phyloP scores from a whole-genome alignment of 208 protist genomes.

The Leishmania gerbilli region DNA sequence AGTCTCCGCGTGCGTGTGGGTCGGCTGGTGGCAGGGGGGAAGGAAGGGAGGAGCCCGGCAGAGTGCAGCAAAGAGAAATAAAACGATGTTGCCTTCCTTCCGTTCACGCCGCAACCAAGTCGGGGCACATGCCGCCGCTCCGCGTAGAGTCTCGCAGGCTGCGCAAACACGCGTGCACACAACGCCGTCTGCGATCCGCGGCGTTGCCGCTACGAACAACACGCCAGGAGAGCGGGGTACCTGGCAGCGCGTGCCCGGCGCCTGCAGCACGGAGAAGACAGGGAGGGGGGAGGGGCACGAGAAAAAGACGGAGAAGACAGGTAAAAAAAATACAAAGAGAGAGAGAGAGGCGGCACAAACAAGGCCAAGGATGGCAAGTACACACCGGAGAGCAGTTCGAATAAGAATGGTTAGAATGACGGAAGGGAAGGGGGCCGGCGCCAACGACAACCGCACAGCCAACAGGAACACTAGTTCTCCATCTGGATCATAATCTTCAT shows the following conservation, averaged over 20 bases:
- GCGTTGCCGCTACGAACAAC: not conserved
- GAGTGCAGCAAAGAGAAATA: not conserved
- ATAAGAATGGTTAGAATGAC: not conserved
- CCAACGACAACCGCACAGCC: not conserved
- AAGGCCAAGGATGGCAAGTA: not conserved
- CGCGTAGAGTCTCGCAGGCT: no score
- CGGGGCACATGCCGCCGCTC: not conserved
- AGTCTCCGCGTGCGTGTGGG: not conserved
- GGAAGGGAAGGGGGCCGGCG: not conserved
- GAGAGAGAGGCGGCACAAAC: not conserved
- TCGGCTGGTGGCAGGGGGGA: not conserved
- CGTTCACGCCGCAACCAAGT: not conserved
- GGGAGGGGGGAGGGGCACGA: not conserved
- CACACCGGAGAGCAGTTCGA: not conserved
- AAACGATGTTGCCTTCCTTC: not conserved
- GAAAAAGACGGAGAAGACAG: not conserved
- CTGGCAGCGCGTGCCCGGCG: not conserved
- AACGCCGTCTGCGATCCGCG: no score
- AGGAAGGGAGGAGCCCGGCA: not conserved
- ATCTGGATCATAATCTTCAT: conserved; percentile 60
- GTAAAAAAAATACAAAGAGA: no score
- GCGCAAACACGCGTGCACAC: no score
- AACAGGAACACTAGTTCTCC: conserved; percentile 19
- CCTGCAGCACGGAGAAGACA: not conserved
- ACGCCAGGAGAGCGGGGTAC: not conserved